Base-by-base conservation (phyloP, 371 early-diverging fungal species). In the Mortierella sp. region DNA sequence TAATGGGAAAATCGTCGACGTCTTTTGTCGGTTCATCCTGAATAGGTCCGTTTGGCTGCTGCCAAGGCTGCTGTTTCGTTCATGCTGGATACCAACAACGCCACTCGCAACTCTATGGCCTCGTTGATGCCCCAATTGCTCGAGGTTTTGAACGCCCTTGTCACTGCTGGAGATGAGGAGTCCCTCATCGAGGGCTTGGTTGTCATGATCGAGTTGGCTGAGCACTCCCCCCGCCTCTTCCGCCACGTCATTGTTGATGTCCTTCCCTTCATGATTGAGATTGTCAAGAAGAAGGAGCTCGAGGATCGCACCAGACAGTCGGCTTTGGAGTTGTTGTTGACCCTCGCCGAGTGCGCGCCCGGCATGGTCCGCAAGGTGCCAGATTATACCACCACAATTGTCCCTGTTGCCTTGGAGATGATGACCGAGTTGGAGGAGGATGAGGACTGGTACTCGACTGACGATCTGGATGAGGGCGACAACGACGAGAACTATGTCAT, bases 391-490 rank as follows among this genome's bases (percentile, higher is more conserved):
- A 72, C 87, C 53, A 89, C 90, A 52, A 64, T 97, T 24, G 90
- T 97, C 64, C 98, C 98, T 9, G 89, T 95, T 40, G 88, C 94
- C 67, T 86, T 98, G 90, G 90, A 95, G 85, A 97, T 97, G 99
- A 95, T 98, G 92, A 92, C 95, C 50, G 93, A 94, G 76, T 86
- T 97, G 40, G 96, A 96, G 65, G 92, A 97, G 79, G 96, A 96
- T 74, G 94, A 96, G 71, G 91, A 85, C 19, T 99, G 99, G 99
- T 94, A 96, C 85, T 93, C 92, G 14, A 91, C 95, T 0, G 95
- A 95, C 47, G 93, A 94, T 80, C 85, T 94, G 73, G 98, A 97
- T 53, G 97, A 97, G 67, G 94, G 95, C 68, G 98, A 97, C 80
- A 91, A 92, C 71, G 97, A 96, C 63, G 94, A 93, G 71, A 92